Conservation (phyloP, 257 asterid genomes). For the Solanum sejunctum region DNA sequence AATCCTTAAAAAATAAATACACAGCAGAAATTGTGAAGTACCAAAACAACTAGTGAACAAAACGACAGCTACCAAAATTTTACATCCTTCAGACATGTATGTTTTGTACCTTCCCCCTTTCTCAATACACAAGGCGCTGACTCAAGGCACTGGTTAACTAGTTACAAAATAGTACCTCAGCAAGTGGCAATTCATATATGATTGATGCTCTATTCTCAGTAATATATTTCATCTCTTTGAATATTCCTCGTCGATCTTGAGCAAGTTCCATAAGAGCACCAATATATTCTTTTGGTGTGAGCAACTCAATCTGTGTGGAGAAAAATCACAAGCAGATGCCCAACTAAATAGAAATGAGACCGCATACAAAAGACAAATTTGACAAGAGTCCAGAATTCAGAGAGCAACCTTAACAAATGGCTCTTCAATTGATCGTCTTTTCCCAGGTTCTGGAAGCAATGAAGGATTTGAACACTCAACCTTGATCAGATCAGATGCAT, state of each 20-base stretch:
- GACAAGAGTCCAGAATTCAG: not conserved
- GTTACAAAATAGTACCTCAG: slow-evolving; percentile 58
- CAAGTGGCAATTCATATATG: slow-evolving; percentile 73
- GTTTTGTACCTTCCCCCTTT: not conserved
- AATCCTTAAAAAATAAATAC: not conserved
- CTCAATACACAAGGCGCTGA: not conserved
- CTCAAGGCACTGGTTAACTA: not conserved
- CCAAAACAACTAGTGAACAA: not conserved
- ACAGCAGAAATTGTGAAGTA: not conserved
- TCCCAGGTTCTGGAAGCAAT: slow-evolving; percentile 93
- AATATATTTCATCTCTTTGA: slow-evolving; percentile 87
- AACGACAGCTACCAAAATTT: not conserved
- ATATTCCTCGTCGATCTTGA: slow-evolving; percentile 93
- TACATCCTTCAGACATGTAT: not conserved
- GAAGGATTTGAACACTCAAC: slow-evolving; percentile 96
- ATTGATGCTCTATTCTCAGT: slow-evolving; percentile 78
- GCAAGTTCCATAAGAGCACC: slow-evolving; percentile 98
- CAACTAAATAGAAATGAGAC: slow-evolving; percentile 6
- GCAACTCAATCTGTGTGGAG: slow-evolving; percentile 70
- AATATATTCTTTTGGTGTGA: slow-evolving; percentile 88
- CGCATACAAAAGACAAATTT: not conserved
- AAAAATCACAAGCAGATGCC: slow-evolving; percentile 9
- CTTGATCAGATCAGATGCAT: slow-evolving; percentile 24
- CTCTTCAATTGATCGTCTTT: slow-evolving; percentile 82
- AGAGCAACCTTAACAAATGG: slow-evolving; percentile 77